Base-by-base conservation (phyloP, 257 asterid genomes). In the Primulina huaijiensis region DNA sequence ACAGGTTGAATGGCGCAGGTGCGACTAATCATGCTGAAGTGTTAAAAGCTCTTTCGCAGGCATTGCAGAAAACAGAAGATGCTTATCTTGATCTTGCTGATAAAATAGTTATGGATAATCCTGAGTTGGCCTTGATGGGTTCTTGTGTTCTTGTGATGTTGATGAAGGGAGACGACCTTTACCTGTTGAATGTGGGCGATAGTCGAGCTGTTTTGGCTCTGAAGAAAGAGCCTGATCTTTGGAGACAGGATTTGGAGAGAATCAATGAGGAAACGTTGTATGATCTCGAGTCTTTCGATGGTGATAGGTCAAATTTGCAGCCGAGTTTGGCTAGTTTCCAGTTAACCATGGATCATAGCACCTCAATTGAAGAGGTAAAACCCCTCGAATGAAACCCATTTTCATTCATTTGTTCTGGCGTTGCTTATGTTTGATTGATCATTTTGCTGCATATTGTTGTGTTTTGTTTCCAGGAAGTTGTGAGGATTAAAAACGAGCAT, bases 71-170 rank as follows among this genome's bases (percentile, higher is more conserved):
- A 77, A 90, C 98, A 0, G 98, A 92, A 77, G 96, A 85, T 27
- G 82, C 95, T 5, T 93, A 86, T 80, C 72, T 93, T 56, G 94
- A 86, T 74, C 67, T 90, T 63, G 92, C 99, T 34, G 99, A 93
- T 74, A 80, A 70, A 80, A 89, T 90, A 91, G 76, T 86, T 3
- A 70, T 72, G 84, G 96, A 87, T 76, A 93, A 93, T 67, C 99
- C 99, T n/a, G 99, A 93, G 79, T 76, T 93, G 64, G 93, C 97
- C 56, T 81, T 93, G 79, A 93, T 93, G 97, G 99, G 99, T 4
- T 90, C 97, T 21, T 93, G 99, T 74, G 96, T 89, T 75, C 92
- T 93, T 64, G 96, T 93, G 67, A 93, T 87, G 96, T 71, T 93
- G 67, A 89, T 93, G 99, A 93, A 90, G 71, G 97, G 97, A 4